Conservation (phyloP, 2,329 filamentous ascomycete genomes). For the Cladosporium sp. region DNA sequence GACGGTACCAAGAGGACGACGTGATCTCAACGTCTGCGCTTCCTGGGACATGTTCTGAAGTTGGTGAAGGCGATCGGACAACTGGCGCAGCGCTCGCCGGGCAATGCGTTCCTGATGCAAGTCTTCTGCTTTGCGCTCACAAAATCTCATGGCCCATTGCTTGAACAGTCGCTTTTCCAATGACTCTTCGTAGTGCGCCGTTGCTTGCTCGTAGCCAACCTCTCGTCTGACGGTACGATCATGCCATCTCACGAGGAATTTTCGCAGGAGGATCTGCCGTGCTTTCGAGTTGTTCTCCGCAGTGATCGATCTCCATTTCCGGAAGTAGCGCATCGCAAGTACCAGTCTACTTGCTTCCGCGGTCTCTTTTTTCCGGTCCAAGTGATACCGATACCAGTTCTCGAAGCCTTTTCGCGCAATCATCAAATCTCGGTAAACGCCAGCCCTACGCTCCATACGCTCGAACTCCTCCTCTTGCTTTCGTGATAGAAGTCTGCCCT, state of each 20-base stretch:
- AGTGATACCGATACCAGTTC: constrained; percentile 11
- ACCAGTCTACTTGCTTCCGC: constrained; percentile 36
- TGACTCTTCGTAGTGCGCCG: constrained; percentile 28
- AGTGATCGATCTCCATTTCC: constrained; percentile 67
- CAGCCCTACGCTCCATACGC: constrained; percentile 21
- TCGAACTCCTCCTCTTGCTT: constrained; percentile 20
- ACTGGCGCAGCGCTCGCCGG: constrained; percentile 18
- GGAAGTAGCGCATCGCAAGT: constrained; percentile 67
- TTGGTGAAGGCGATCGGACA: constrained; percentile 14
- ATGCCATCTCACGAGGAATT: constrained; percentile 58
- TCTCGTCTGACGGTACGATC: constrained; percentile 38
- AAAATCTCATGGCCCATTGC: constrained; percentile 24
- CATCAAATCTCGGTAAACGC: constrained; percentile 4
- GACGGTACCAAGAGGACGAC: neutral
- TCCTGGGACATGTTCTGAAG: constrained; percentile 11
- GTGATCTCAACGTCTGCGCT: constrained; percentile 13
- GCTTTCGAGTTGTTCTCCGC: constrained; percentile 59
- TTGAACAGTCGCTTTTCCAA: constrained; percentile 24
- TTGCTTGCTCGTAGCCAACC: constrained; percentile 27
- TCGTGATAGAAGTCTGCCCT: constrained; percentile 17
- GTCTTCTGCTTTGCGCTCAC: constrained; percentile 32
- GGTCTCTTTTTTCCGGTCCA: neutral
- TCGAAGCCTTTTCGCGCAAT: constrained; percentile 11
- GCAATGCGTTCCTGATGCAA: constrained; percentile 35
- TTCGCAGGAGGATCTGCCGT: constrained; percentile 53